Percentiles rank a stretch among this genome's conserved stretches.
These are phyloP conservation scores for Crithidia bombi DNA, from an alignment of 208 protist genomes.

Conservation along the genomic window DNA sequence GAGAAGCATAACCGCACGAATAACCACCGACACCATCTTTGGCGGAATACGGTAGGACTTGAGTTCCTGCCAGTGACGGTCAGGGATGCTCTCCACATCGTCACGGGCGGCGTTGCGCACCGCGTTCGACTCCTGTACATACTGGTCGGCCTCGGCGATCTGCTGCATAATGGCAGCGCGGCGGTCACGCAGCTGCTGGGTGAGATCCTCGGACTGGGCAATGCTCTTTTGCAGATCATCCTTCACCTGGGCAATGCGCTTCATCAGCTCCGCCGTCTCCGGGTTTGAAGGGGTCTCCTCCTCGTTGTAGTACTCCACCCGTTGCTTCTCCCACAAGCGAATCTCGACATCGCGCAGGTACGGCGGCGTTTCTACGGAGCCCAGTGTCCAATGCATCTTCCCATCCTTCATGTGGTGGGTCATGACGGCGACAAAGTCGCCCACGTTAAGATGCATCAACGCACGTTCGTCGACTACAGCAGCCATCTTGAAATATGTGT, in stretches of 20 bases:
- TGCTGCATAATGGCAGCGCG: conserved; percentile 61
- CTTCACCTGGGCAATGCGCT: conserved; percentile 59
- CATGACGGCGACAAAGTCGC: conserved; percentile 76
- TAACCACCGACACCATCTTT: conserved; percentile 76
- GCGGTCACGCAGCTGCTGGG: conserved; percentile 59
- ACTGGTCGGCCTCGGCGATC: conserved; percentile 61
- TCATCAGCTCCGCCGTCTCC: conserved; percentile 66
- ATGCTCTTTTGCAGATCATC: conserved; percentile 67
- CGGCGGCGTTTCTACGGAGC: conserved; percentile 66
- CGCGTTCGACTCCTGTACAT: conserved; percentile 68
- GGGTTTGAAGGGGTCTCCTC: conserved; percentile 44
- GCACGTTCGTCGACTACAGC: conserved; percentile 35
- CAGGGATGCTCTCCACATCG: conserved; percentile 81
- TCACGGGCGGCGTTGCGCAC: conserved; percentile 58
- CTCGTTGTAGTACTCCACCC: conserved; percentile 48
- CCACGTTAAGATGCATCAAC: conserved; percentile 60
- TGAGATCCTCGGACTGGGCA: conserved; percentile 61
- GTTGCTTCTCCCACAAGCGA: conserved; percentile 68
- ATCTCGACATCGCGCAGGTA: conserved; percentile 81
- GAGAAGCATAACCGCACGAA: conserved; percentile 88
- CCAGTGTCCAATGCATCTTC: conserved; percentile 81
- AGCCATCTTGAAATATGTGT: conserved; percentile 17
- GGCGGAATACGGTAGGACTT: conserved; percentile 87
- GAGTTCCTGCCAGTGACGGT: conserved; percentile 86
- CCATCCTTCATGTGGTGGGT: conserved; percentile 57